A percentile compares a stretch with the other conserved stretches of the same genome.
Evolutionary conservation across 371 early-diverging fungal genomes (phyloP).

Genomic region (Lichtheimia corymbifera): DNA sequence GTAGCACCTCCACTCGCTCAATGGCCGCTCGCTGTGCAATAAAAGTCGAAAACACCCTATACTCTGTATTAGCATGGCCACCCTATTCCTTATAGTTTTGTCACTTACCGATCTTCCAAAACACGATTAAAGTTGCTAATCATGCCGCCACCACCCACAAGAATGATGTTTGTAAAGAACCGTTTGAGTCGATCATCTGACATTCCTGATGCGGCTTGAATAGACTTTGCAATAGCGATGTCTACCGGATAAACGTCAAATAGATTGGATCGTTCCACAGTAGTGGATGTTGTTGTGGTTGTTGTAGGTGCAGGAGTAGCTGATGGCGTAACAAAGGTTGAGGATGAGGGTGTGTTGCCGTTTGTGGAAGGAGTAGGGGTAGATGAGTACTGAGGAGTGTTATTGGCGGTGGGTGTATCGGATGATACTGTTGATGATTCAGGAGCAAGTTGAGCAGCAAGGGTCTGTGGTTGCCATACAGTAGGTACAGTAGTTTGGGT

Average conservation of each 20-base stretch:
- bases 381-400: conserved; percentile 1
- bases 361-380: conserved; percentile 3
- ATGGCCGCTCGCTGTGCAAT: conserved; percentile 46
- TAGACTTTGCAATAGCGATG: conserved; percentile 76
- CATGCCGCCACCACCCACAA: conserved; percentile 87
- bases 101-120: conserved; percentile 66
- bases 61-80: not conserved
- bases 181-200: conserved; percentile 74
- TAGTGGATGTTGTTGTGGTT: not conserved
- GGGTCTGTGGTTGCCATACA: conserved; percentile 12
- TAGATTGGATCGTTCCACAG: conserved; percentile 8
- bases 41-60: conserved; percentile 36
- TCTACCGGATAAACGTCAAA: conserved; percentile 64
- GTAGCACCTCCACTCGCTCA: conserved; percentile 74
- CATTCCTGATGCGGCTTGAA: conserved; percentile 56
- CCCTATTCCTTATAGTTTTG: not conserved
- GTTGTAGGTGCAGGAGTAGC: not conserved
- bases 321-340: conserved; percentile 3
- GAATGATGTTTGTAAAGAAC: conserved; percentile 73
- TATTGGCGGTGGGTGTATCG: conserved; percentile 1
- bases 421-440: conserved; percentile 3
- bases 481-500: conserved; percentile 4
- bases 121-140: conserved; percentile 70
- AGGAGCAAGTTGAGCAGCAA: not conserved
- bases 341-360: not conserved